Base-by-base conservation (phyloP, 202 grass and related monocot species). In the Cymbopogon flexuosus region DNA sequence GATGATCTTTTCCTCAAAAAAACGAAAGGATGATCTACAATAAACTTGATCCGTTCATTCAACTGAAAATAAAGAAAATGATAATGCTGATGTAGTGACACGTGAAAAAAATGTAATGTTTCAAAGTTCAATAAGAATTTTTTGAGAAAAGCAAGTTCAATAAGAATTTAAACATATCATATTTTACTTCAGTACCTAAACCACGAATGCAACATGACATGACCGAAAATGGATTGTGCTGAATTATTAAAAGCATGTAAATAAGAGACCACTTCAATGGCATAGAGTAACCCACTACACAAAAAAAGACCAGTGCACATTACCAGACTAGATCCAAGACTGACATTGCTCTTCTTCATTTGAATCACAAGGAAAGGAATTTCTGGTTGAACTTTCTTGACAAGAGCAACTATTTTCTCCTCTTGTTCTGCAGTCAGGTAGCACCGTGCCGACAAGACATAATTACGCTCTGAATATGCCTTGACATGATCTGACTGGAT, bases 311-410 rank as follows among this genome's bases (percentile, higher is more conserved):
- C 7, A 11, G 9, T n/a, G 18, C 31, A 66, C 9, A 15, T 72
- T 73, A 73, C 47, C 49, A 33, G 27, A 27, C 0, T 58, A 74
- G 71, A 2, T 1, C 2, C 10, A 34, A 10, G 15, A 36, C 8
- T 2, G 71, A 23, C 31, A 58, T 74, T 74, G 31, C 31, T 74
- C 71, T 74, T 56, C 49, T 74, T 74, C 71, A 57, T 21, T 16
- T 37, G 49, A 58, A 11, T 1, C 71, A 74, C 71, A 9, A 57
- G 71, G 49, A 74, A 2, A 57, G 71, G 71, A 57, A 74, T 14
- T 0, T 57, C 30, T 22, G 49, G n/a, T 15, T 37, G 31, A 37
- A 74, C 13, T 31, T 56, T 74, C 30, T 36, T 37, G 18, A 74
- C 49, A 37, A 74, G 49, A 37, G 31, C 49, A 74, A 1, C 49